Conservation (phyloP, 1,284 basidiomycete genomes). For the Spongispora temasekensis region DNA sequence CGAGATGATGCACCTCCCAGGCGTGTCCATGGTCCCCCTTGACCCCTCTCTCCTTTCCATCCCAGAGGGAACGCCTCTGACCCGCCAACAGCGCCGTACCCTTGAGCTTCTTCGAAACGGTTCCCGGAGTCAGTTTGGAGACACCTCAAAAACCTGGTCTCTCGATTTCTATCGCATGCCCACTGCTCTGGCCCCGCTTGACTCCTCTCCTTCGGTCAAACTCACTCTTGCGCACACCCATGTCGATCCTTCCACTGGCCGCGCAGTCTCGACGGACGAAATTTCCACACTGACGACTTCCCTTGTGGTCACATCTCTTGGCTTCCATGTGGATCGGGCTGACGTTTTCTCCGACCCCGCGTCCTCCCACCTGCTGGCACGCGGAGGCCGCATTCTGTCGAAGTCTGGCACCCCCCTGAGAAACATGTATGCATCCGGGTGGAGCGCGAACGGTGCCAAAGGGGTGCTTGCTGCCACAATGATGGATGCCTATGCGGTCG, state of each 20-base stretch:
- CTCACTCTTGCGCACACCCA: slow-evolving; percentile 61
- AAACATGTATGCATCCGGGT: slow-evolving; percentile 90
- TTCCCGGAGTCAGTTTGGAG: slow-evolving; percentile 51
- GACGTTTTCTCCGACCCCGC: slow-evolving; percentile 54
- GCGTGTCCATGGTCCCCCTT: slow-evolving; percentile 69
- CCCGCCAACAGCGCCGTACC: slow-evolving; percentile 68
- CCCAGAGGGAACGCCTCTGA: slow-evolving; percentile 40
- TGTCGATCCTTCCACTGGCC: slow-evolving; percentile 50
- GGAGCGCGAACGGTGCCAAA: slow-evolving; percentile 90
- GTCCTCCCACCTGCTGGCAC: slow-evolving; percentile 55
- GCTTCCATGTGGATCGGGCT: slow-evolving; percentile 76
- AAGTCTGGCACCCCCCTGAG: slow-evolving; percentile 44
- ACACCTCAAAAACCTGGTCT: slow-evolving; percentile 69
- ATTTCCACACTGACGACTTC: slow-evolving; percentile 61
- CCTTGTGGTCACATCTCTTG: slow-evolving; percentile 86
- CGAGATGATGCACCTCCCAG: slow-evolving; percentile 82
- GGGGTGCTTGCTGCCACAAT: slow-evolving; percentile 95
- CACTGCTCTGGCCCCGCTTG: slow-evolving; percentile 44
- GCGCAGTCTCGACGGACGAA: slow-evolving; percentile 63
- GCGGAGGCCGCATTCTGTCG: slow-evolving; percentile 54
- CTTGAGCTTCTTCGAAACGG: slow-evolving; percentile 72
- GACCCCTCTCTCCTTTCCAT: slow-evolving; percentile 45
- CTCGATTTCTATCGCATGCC: slow-evolving; percentile 83
- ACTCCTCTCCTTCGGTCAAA: slow-evolving; percentile 30
- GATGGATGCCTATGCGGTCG: slow-evolving; percentile 87